phyloP scores from a whole-genome alignment of 2,329 filamentous ascomycete species.

The Calonectria hongkongensis region DNA sequence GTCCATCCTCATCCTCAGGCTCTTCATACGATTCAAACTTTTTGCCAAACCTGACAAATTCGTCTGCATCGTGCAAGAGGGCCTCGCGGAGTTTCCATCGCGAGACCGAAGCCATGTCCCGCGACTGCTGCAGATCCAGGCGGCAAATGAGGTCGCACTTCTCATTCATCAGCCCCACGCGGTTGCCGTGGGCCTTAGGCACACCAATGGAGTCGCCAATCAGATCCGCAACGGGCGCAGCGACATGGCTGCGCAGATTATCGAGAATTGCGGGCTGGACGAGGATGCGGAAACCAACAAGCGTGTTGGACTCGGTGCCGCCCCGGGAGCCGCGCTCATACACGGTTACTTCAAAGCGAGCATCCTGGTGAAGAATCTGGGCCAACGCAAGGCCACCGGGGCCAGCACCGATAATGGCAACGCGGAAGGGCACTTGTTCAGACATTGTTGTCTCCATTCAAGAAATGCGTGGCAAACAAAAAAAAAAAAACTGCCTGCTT shows the following conservation, averaged over 20 bases:
- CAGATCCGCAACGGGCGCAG: not conserved
- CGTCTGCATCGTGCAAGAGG: not conserved
- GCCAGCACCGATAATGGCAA: not conserved
- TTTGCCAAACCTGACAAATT: not conserved
- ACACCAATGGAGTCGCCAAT: not conserved
- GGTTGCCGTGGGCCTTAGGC: not conserved
- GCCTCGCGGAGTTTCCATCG: not conserved
- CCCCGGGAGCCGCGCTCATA: not conserved
- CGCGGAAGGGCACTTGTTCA: not conserved
- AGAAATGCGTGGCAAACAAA: not conserved
- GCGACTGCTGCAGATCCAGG: not conserved
- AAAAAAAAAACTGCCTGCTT: too few relatives aligned
- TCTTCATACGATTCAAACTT: not conserved
- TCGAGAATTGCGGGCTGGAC: not conserved
- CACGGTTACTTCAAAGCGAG: not conserved
- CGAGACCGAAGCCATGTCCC: not conserved
- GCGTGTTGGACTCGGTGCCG: not conserved
- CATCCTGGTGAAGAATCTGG: not conserved
- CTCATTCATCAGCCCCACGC: conserved; percentile 3
- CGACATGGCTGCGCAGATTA: not conserved
- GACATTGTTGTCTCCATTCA: not conserved
- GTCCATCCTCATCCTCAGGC: not conserved
- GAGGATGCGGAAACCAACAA: not conserved
- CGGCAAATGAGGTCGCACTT: not conserved
- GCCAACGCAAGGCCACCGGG: not conserved